Base-by-base conservation (phyloP, 768 basidiomycete genomes). In the Lenzites betulinus region DNA sequence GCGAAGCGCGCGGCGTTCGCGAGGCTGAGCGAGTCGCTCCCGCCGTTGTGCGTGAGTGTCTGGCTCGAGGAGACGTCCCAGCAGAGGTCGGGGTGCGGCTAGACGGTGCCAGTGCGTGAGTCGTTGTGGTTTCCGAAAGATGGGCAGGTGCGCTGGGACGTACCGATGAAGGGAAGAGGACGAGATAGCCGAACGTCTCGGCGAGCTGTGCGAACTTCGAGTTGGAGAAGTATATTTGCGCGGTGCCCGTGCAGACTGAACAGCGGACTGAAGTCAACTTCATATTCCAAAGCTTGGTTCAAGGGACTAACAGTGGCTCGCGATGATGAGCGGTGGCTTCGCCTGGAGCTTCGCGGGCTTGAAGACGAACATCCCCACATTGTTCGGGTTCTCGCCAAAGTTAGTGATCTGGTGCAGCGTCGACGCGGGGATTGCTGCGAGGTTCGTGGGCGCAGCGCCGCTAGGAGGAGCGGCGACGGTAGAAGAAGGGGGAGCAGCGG, bases 1-100 rank as follows among this genome's bases (percentile, higher is more conserved):
- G 83, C 80, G 64, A 77, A 84, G 38, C 76, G 73, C 39, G 80
- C 76, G 68, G 77, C 76, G 22, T 73, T 78, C 0, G 75, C 81
- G 61, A 85, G 83, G 8, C 74, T 81, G 25, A 79, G 74, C 7
- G 83, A 83, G 69, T 86, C 84, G 23, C 83, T 79, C 7, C 83
- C 84, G 15, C 72, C 78, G 65, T 85, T 76, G 66, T 84, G 84
- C 20, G 78, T 83, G 62, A 86, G 75, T 7, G 83, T 83, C 36
- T 71, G 79, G 54, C 67, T 76, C 36, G 79, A 76, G 66, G 76
- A 73, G 30, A 84, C 82, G 62, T 84, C 83, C 80, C 80, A 84
- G 73, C 83, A 84, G 61, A 74, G 76, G 51, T 81, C 81, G 4
- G 54, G 48, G 58, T 63, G 59, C 8, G 69, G 69, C 50, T 66